Evolutionary conservation across 1,284 basidiomycete species (phyloP), one percentile per base, ranked within the genome.

Genomic region (Tranzscheliella williamsii): DNA sequence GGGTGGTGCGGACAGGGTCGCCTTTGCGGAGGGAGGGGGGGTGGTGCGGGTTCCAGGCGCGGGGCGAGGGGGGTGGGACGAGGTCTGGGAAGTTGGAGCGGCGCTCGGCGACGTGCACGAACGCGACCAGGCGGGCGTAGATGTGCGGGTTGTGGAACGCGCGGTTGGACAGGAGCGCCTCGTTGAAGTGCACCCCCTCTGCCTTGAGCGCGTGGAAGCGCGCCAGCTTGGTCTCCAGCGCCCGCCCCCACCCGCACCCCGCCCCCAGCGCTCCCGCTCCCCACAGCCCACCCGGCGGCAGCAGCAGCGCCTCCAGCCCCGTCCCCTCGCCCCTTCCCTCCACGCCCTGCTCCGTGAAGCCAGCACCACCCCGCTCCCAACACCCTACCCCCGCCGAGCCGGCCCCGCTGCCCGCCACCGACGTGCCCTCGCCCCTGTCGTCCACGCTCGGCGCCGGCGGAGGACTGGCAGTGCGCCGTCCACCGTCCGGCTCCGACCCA

Each of bases 81-180:
- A 36, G 29, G 3, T 15, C 12, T 1, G 38, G 37, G 12, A 62
- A 44, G 16, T 71, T 63, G 12, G 53, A 54, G 2, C 44, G 57
- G 0, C 56, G 84, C 78, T 98, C 94, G 71, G 93, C 87, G 12
- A 95, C 86, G 51, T 87, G 87, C 9, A 94, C 53, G 85, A 78
- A 93, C 89, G 73, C 91, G 87, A 97, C 92, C 2, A 98, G 85
- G 67, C 92, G 90, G 4, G 88, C 82, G 77, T 94, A 94, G 11
- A 97, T 84, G 75, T 95, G 89, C 0, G 94, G 94, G 72, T 98
- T 97, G 22, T 90, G 86, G 79, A 96, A 97, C 0, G 90, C 85
- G 21, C 90, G 86, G 62, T 88, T 91, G 7, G 85, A 83, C 85
- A 93, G 88, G 26, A 98, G 84, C 1, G 89, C 89, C 75, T 91